Base-by-base conservation (phyloP, 768 basidiomycete genomes). In the Grammothele lineata region DNA sequence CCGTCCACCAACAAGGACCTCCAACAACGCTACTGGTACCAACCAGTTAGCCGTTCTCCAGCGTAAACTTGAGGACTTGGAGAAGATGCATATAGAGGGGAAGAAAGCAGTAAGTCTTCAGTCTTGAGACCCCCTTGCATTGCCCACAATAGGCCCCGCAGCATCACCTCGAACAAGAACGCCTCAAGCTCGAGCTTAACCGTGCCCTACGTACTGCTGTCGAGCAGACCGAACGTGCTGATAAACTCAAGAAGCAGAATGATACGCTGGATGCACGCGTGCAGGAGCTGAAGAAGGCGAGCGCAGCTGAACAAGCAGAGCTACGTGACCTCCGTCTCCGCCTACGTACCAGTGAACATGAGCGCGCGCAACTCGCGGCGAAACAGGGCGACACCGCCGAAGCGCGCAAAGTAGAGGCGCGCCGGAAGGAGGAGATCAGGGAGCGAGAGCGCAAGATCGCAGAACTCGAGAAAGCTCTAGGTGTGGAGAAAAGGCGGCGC, bases 221-320 rank as follows among this genome's bases (percentile, higher is more conserved):
- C 0, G 86, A 87, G 26, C 72, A 78, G 11, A 45, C 65, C 8
- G 81, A 81, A 3, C 75, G 73, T 6, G 47, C 71, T 3, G 80
- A 85, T 34, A 85, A 80, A 56, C 70, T 81, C 47, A 83, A 76
- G 70, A 84, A 78, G 58, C 81, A 82, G 48, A 75, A 70, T 23
- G 77, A 80, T 3, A 47, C 66, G 4, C 72, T 80, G 36, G 85
- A 87, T 24, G 51, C 63, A n/a, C 77, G 79, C 33, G 55, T 85
- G 3, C 78, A 80, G 33, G 85, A 85, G 40, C 66, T 81, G 49
- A 85, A 78, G 62, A 80, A 74, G 55, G 46, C 63, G 17, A 65
- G 68, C 15, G 50, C 63, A 0, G 51, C 67, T 0, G 82, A 85
- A 47, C 78, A 85, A 56, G 63, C 69, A 0, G 84, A 87, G 60